A percentile compares a stretch with the other conserved stretches of the same genome.
Conservation (phyloP, 768 basidiomycete genomes). For the Trametes punicea region DNA sequence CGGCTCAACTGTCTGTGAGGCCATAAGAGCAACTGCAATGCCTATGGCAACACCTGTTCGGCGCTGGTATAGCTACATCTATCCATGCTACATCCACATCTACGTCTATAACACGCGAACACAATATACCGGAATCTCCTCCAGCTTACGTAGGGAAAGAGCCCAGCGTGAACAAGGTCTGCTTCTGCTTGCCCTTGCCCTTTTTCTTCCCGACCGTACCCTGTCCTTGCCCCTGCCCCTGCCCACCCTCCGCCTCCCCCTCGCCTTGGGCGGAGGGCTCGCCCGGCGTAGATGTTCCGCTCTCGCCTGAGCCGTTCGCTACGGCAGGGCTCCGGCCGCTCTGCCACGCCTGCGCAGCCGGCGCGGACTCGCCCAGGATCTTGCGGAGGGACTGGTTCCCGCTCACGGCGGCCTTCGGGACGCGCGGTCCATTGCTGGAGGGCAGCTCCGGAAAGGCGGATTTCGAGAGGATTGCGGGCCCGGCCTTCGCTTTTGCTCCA, state of each 20-base stretch:
- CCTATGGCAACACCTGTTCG: not conserved
- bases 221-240: slow-evolving; percentile 19
- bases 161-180: slow-evolving; percentile 72
- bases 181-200: slow-evolving; percentile 79
- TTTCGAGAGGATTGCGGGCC: slow-evolving; percentile 44
- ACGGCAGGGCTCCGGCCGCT: not conserved
- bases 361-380: slow-evolving; percentile 52
- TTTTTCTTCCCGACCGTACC: slow-evolving; percentile 56
- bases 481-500: slow-evolving; percentile 27
- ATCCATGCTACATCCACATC: not conserved
- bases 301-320: not conserved
- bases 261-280: slow-evolving; percentile 9
- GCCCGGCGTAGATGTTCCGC: slow-evolving; percentile 12
- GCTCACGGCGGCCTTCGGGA: slow-evolving; percentile 44
- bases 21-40: not conserved
- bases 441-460: slow-evolving; percentile 73
- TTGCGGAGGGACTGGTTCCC: slow-evolving; percentile 68
- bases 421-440: slow-evolving; percentile 35
- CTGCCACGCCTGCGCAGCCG: slow-evolving; percentile 33
- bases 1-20: too few relatives aligned
- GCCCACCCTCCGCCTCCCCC: slow-evolving; percentile 12
- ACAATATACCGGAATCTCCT: not conserved
- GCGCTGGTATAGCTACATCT: not conserved
- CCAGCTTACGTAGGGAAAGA: slow-evolving; percentile 39
- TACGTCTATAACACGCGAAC: not conserved